Evolutionary conservation across 2,329 filamentous ascomycete genomes (phyloP), one percentile per base, ranked within the genome.

Genomic region (Paecilomyces variotii): DNA sequence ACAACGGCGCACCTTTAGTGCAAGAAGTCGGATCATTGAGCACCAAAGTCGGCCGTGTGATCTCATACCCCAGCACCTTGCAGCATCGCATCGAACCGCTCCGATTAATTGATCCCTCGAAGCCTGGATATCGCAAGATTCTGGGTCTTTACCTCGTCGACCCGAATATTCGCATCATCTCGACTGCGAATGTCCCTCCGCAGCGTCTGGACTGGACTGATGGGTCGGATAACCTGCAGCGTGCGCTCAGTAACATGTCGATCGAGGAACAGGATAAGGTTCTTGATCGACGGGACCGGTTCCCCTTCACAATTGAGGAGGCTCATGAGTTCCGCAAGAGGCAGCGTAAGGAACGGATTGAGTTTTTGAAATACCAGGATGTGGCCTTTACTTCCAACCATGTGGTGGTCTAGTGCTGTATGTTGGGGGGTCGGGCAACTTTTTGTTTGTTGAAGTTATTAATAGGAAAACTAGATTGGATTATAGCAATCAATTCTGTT

Each of bases 81-180:
- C 83, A 86, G 66, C 79, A 86, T 66, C 68, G 76, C 58, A 75
- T 84, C 27, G 70, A 77, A 28, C 66, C 78, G 0, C 82, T 85
- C 68, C 61, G 73, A 32, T 74, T 85, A 12, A 65, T 69, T 50
- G 81, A 87, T 62, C 68, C 67, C 1, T 77, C 76, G 0, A 79
- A 78, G 61, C 77, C 80, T 0, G 84, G 84, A 0, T 78, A 83
- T 61, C 71, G 79, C 6, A 80, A 81, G 58, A 78, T 84, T 53
- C 66, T 87, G 0, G 80, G 79, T 0, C 75, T 87, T 39, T 86
- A 80, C 67, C 77, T 87, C 3, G 77, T 87, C 2, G 84, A 87
- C 62, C 84, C 85, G 0, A 70, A 79, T 45, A 70, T 75, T 9
- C 77, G 79, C 11, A 78, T 87, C 55, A 75, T 83, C 25, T 84